Conservation (phyloP, 169 alveolate genomes). For the Cryptosporidium xiaoi region DNA sequence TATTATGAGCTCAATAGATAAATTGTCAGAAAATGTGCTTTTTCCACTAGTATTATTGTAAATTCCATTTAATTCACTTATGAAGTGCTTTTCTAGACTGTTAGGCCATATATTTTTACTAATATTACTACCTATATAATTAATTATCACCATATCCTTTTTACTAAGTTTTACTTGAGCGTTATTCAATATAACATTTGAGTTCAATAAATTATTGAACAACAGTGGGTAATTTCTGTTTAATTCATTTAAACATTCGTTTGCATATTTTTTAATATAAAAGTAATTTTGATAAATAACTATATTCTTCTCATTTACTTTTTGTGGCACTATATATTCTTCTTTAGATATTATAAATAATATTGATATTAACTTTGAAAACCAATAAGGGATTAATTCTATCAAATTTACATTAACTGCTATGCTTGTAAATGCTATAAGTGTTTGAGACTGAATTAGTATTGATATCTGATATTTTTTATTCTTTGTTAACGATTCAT, state of each 20-base stretch:
- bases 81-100: constrained; percentile 27
- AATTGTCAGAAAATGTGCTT: constrained; percentile 5
- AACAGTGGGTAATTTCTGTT: constrained; percentile 52
- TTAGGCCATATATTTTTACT: constrained; percentile 66
- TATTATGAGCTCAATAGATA: constrained; percentile 32
- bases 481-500: constrained; percentile 11
- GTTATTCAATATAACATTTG: not conserved
- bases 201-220: constrained; percentile 14
- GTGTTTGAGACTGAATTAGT: constrained; percentile 34
- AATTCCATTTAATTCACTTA: not conserved
- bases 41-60: constrained; percentile 15
- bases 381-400: constrained; percentile 57
- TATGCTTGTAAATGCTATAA: constrained; percentile 53
- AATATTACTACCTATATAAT: constrained; percentile 17
- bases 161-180: not conserved
- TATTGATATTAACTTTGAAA: constrained; percentile 46
- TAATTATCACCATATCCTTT: not conserved
- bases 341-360: constrained; percentile 42
- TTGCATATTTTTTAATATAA: constrained; percentile 36
- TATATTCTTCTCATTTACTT: constrained; percentile 1
- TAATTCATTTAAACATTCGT: constrained; percentile 48
- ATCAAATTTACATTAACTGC: constrained; percentile 8
- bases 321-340: not conserved
- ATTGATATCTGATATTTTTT: constrained; percentile 11
- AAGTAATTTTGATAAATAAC: constrained; percentile 1